Conservation (phyloP, 2,329 filamentous ascomycete genomes). For the Rutstroemia sp. region DNA sequence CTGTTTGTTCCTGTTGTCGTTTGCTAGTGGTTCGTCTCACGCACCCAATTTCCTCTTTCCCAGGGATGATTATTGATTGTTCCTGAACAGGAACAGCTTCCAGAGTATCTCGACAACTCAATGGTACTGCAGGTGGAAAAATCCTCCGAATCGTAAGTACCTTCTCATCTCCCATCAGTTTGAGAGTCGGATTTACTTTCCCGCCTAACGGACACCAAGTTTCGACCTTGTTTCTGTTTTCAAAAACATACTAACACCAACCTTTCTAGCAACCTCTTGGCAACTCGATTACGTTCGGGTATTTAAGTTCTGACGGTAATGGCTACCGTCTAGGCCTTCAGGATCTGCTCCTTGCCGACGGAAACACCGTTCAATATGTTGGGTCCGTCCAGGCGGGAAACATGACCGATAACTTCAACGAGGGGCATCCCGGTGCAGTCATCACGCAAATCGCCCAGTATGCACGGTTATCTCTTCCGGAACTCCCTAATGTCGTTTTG, state of each 20-base stretch:
- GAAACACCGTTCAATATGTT: constrained; percentile 26
- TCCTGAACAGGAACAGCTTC: neutral
- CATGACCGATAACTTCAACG: constrained; percentile 30
- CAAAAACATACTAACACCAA: neutral
- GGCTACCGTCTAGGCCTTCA: constrained; percentile 32
- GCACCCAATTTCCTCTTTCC: neutral
- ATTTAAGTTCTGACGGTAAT: constrained; percentile 27
- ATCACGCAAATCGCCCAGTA: constrained; percentile 27
- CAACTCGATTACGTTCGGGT: constrained; percentile 34
- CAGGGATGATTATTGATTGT: neutral
- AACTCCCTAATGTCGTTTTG: constrained; percentile 29
- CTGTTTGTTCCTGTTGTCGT: neutral
- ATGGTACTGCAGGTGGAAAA: neutral
- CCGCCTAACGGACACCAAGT: neutral
- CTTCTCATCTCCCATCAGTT: neutral
- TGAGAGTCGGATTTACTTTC: neutral
- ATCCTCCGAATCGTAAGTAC: constrained; percentile 6
- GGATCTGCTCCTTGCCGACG: constrained; percentile 19
- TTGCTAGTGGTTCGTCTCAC: constrained; percentile 1
- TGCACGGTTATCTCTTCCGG: constrained; percentile 11
- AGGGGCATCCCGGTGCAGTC: constrained; percentile 28
- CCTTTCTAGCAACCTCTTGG: constrained; percentile 26
- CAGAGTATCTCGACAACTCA: neutral
- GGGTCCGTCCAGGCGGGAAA: constrained; percentile 28
- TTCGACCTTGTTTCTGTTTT: neutral